These are phyloP conservation scores for Fragaria iinumae DNA, from an alignment of 306 rosid species.

Conservation along the genomic window DNA sequence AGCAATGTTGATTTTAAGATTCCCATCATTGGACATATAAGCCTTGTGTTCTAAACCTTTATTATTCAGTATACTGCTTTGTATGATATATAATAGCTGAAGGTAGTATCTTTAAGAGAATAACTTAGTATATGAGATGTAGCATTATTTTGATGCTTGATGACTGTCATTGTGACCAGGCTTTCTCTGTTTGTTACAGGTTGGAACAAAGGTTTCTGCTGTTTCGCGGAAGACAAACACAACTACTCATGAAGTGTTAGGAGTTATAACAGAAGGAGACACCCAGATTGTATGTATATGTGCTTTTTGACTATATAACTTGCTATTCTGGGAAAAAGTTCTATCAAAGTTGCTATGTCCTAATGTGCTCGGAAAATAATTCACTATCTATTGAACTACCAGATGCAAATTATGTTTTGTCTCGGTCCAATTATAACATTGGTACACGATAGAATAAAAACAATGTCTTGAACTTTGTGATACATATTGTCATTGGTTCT, in stretches of 20 bases:
- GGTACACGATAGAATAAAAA: background rate
- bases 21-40: background rate
- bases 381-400: background rate
- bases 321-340: constrained; percentile 10
- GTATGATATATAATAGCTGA: background rate
- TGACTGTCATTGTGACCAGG: background rate
- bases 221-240: constrained; percentile 96
- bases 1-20: background rate
- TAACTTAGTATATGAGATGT: background rate
- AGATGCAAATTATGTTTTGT: background rate
- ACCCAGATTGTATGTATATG: constrained; percentile 77
- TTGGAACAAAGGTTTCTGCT: constrained; percentile 96
- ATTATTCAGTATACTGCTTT: background rate
- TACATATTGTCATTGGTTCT: background rate
- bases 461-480: background rate
- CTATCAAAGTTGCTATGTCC: background rate
- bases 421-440: background rate
- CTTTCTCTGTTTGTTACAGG: constrained; percentile 45
- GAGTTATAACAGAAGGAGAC: constrained; percentile 80
- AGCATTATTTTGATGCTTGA: constrained; percentile 5
- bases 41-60: constrained; percentile 13
- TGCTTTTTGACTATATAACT: constrained; percentile 8
- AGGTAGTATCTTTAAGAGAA: background rate
- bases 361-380: background rate
- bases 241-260: constrained; percentile 92